Evolutionary conservation across 352 stramenopile species (phyloP), one percentile per base, ranked within the genome.

Genomic region (Pythium oligandrum): DNA sequence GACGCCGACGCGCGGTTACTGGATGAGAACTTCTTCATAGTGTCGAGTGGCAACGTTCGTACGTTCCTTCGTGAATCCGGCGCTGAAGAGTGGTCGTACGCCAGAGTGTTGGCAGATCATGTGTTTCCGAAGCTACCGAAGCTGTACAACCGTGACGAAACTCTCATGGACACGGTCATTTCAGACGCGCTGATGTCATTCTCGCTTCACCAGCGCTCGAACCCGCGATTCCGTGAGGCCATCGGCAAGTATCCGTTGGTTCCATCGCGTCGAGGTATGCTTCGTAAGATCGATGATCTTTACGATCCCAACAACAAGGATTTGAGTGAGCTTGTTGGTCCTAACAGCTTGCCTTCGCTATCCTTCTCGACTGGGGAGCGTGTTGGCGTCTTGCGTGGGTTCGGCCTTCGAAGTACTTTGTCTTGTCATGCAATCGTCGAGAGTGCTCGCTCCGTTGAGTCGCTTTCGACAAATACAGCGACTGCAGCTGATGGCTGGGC

Each of bases 361-460:
- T 57, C 60, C 2, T 86, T 92, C 48, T 80, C 75, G 11, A 70
- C 51, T 4, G 59, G 63, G 33, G 55, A 68, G 4, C 70, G 84
- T 10, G 59, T 90, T 48, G 65, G 75, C 3, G 78, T 86, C 51
- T 40, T 92, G 44, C 70, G 67, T 11, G 68, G 67, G 2, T 53
- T 90, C 1, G 82, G 82, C 0, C 62, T 92, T 49, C 75, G 74
- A 30, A 78, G 70, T 12, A 71, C 57, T 12, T 47, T 92, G 37
- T 89, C 82, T 4, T 88, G 78, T 32, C 77, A 86, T 51, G 77
- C 78, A 37, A 76, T 92, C 10, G 39, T 89, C 33, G 79, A 92
- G 48, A 89, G 78, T 55, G 78, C 82, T 30, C 64, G 66, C 5
- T 86, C 66, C 0, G 75, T 92, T 31, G 77, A 92, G 50, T 26